phyloP scores from a whole-genome alignment of 805 yeast genomes.

The Ascoidea tarda region DNA sequence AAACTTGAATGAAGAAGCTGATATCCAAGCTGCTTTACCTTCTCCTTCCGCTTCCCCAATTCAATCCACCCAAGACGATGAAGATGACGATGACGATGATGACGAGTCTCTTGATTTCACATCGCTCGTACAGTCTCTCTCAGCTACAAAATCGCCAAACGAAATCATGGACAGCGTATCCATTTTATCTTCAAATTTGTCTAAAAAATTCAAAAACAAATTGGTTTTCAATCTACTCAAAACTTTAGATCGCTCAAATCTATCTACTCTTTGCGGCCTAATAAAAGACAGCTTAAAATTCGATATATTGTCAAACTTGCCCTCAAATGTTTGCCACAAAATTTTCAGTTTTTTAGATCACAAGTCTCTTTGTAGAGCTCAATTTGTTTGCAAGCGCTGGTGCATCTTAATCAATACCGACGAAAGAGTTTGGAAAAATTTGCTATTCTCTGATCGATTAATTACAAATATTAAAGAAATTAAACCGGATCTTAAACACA shows the following conservation, averaged over 20 bases:
- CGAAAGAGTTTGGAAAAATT: slow-evolving; percentile 53
- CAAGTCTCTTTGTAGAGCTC: slow-evolving; percentile 41
- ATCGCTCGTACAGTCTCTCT: slow-evolving; percentile 6
- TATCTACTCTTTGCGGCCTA: slow-evolving; percentile 42
- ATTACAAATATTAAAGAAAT: slow-evolving; percentile 29
- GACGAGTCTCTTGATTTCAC: neutral
- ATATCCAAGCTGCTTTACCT: slow-evolving; percentile 41
- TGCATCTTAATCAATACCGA: slow-evolving; percentile 42
- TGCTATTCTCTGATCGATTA: slow-evolving; percentile 49
- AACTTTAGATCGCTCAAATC: slow-evolving; percentile 40
- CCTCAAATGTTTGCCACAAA: slow-evolving; percentile 56
- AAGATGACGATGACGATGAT: slow-evolving; percentile 10
- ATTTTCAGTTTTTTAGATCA: slow-evolving; percentile 55
- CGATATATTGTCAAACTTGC: slow-evolving; percentile 59
- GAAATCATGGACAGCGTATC: slow-evolving; percentile 11
- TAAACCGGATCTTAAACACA: slow-evolving; percentile 20
- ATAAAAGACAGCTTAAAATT: slow-evolving; percentile 46
- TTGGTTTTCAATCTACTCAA: slow-evolving; percentile 38
- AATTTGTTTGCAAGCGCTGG: slow-evolving; percentile 64
- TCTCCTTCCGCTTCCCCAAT: slow-evolving; percentile 55
- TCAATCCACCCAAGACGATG: slow-evolving; percentile 18
- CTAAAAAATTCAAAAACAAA: slow-evolving; percentile 11
- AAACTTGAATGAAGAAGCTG: slow-evolving; percentile 2
- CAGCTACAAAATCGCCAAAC: slow-evolving; percentile 16
- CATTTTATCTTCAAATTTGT: slow-evolving; percentile 9